phyloP scores from a whole-genome alignment of 2,329 filamentous ascomycete genomes.

The Talaromyces pinophilus region DNA sequence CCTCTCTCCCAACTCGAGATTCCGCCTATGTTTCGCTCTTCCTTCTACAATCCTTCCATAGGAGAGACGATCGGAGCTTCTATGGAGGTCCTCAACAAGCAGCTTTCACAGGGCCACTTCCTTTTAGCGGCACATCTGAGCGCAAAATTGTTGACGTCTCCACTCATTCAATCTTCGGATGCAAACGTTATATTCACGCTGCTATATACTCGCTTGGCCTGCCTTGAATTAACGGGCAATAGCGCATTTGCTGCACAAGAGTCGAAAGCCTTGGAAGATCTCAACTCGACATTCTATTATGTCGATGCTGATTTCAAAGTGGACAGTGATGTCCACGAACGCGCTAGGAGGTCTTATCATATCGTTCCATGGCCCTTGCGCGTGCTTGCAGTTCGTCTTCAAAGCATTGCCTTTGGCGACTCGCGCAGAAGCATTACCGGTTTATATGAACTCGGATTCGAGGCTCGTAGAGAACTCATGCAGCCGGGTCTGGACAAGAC shows the following conservation, averaged over 20 bases:
- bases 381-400: conserved; percentile 77
- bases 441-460: conserved; percentile 82
- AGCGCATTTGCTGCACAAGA: conserved; percentile 67
- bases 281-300: conserved; percentile 59
- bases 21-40: conserved; percentile 67
- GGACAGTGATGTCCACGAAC: conserved; percentile 57
- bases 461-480: conserved; percentile 66
- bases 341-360: conserved; percentile 65
- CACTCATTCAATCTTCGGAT: conserved; percentile 51
- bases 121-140: conserved; percentile 67
- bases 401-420: conserved; percentile 84
- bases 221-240: conserved; percentile 75
- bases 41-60: conserved; percentile 63
- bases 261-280: conserved; percentile 62
- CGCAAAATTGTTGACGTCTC: conserved; percentile 46
- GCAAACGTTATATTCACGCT: conserved; percentile 70
- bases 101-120: conserved; percentile 75
- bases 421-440: conserved; percentile 81
- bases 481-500: conserved; percentile 55
- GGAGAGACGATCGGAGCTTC: conserved; percentile 55
- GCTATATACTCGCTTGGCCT: conserved; percentile 78
- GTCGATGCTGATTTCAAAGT: conserved; percentile 34
- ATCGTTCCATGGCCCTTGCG: conserved; percentile 87
- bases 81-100: conserved; percentile 56
- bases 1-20: conserved; percentile 66